A percentile compares a stretch with the other conserved stretches of the same genome.
Evolutionary conservation across 2,329 filamentous ascomycete species (phyloP).

Genomic region (Nemania sp.): DNA sequence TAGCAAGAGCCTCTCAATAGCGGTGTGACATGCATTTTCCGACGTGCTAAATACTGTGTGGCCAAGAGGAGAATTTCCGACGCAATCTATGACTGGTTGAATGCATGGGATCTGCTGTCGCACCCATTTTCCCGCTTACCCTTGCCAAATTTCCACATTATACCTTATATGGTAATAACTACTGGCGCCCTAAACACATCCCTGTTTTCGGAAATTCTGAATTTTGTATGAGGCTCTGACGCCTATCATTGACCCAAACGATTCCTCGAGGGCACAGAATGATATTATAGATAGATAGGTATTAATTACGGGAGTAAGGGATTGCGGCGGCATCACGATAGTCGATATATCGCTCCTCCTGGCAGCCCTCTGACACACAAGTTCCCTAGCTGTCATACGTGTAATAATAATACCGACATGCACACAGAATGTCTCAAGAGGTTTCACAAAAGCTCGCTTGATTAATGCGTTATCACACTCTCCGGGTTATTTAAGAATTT

Average conservation of each 20-base stretch:
- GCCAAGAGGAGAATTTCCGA: too few species aligned
- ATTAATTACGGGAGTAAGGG: neutral
- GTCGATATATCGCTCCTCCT: neutral
- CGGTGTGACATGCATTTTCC: neutral
- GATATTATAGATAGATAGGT: neutral
- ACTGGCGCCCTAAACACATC: neutral
- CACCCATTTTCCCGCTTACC: too few species aligned
- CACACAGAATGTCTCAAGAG: neutral
- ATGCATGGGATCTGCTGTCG: too few species aligned
- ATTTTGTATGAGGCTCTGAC: neutral
- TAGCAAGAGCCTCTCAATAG: conserved; percentile 6
- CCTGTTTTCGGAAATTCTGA: neutral
- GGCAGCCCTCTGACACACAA: neutral
- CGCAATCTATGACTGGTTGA: too few species aligned
- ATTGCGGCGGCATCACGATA: neutral
- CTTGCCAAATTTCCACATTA: too few species aligned
- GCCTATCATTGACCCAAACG: neutral
- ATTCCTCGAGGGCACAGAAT: neutral
- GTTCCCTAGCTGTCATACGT: neutral
- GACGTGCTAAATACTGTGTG: neutral
- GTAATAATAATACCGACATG: neutral
- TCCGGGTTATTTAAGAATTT: neutral
- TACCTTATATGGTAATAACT: too few species aligned
- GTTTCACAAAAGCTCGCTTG: conserved; percentile 1
- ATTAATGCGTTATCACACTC: neutral